Conservation (phyloP, 257 asterid genomes). For the Nicotiana benthamiana region DNA sequence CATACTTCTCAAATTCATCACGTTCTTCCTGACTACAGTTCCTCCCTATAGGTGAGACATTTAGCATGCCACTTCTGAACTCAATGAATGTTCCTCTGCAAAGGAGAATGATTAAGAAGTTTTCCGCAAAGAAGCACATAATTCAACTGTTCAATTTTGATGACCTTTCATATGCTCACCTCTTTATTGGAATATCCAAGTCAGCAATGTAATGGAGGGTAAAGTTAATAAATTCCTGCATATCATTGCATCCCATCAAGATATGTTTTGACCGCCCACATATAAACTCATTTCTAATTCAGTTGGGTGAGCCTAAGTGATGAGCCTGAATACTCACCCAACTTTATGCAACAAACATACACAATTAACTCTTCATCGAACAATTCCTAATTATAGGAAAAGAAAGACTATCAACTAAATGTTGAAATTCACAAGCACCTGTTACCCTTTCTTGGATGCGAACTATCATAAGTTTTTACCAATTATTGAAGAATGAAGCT, state of each 20-base stretch:
- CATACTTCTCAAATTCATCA: conserved; percentile 88
- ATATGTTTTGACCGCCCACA: background rate
- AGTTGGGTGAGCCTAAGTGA: background rate
- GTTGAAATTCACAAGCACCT: no score
- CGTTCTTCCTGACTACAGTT: conserved; percentile 98
- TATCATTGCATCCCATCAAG: conserved; percentile 10
- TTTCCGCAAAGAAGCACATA: background rate
- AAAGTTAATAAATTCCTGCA: conserved; percentile 92
- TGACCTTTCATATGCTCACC: conserved; percentile 39
- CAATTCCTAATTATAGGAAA: no score
- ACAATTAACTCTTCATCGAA: background rate
- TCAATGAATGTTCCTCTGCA: conserved; percentile 92
- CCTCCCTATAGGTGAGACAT: conserved; percentile 95
- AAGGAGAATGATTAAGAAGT: conserved; percentile 11
- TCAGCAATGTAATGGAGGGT: conserved; percentile 93
- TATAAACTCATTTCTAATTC: background rate
- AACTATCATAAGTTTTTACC: no score
- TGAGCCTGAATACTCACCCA: background rate
- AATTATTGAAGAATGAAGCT: no score
- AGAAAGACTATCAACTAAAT: no score
- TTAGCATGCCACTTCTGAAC: conserved; percentile 95
- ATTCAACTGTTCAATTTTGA: background rate
- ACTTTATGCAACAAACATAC: background rate
- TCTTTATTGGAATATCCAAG: conserved; percentile 91
- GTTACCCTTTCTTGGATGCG: no score